Evolutionary conservation across 352 stramenopile species (phyloP), one percentile per base, ranked within the genome.

Genomic region (Blastocystis sp.): DNA sequence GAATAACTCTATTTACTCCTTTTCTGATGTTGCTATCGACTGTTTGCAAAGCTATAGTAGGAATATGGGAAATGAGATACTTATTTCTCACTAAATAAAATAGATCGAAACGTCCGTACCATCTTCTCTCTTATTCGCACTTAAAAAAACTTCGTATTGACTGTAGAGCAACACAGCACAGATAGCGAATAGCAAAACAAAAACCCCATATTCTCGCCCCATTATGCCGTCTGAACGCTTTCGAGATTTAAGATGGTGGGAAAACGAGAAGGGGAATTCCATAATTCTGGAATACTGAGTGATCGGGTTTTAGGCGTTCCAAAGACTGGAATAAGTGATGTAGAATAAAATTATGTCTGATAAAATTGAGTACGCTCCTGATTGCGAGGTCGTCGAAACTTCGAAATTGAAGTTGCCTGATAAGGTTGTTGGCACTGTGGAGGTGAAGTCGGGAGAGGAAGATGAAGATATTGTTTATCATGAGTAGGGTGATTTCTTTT

Each of bases 371-470:
- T 79, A 79, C 63, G 77, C 77, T 76, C 77, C 77, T 77, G 66
- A 88, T 79, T 88, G 77, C 29, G 77, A 88, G 29, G 76, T n/a
- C 47, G 77, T 88, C 20, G 62, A 88, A 26, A 50, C 56, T 88
- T 62, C 62, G 13, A 76, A 79, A 47, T 20, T 88, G 66, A 88
- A 88, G 77, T 61, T 88, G 18, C 77, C 77, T 43, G 55, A 73
- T 34, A 88, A 79, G 41, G 66, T 59, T 34, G 55, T 88, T 59
- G 56, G 29, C 8, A 45, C 43, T 55, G 77, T 88, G 41, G 73
- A 84, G 50, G 26, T 53, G 18, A 84, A 84, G 73, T 68, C 77
- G 18, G 62, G 66, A 39, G 77, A 88, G 50, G 77, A 88, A 34
- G 77, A 88, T 20, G 77, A 88, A 20, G 55, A 79, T 64, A 26